These are phyloP conservation scores for Fusarium siculi DNA, from an alignment of 2,329 filamentous ascomycete genomes.

Conservation along the genomic window DNA sequence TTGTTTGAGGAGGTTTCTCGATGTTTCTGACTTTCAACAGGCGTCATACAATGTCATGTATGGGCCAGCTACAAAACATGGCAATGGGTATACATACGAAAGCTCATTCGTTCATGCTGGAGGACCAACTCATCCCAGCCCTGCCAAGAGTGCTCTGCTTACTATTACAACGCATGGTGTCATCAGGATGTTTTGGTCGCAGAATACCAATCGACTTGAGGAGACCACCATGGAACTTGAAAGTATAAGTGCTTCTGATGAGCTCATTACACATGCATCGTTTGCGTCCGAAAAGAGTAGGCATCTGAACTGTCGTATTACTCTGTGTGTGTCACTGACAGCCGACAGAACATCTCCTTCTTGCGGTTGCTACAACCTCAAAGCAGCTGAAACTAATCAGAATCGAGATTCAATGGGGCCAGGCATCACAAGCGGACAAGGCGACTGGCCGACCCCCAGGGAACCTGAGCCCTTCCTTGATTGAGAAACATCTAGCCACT, in stretches of 20 bases:
- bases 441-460: conserved; percentile 58
- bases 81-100: conserved; percentile 75
- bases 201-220: conserved; percentile 76
- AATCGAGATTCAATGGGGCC: conserved; percentile 77
- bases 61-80: conserved; percentile 72
- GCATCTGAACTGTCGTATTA: conserved; percentile 21
- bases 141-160: conserved; percentile 77
- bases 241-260: conserved; percentile 75
- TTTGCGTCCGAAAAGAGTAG: conserved; percentile 79
- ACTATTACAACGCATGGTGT: conserved; percentile 79
- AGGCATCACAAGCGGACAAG: conserved; percentile 63
- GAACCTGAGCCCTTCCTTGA: conserved; percentile 62
- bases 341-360: conserved; percentile 63
- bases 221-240: conserved; percentile 81
- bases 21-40: conserved; percentile 28
- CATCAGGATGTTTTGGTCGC: conserved; percentile 81
- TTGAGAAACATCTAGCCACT: conserved; percentile 65
- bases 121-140: conserved; percentile 78
- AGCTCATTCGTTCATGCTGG: conserved; percentile 72
- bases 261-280: conserved; percentile 83
- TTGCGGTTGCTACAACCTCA: conserved; percentile 75
- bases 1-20: not conserved
- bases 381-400: conserved; percentile 80
- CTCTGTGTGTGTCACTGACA: conserved; percentile 39
- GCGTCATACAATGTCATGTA: conserved; percentile 59